These are phyloP conservation scores for Linderina pennispora DNA, from an alignment of 192 early-diverging fungal genomes.

Conservation along the genomic window DNA sequence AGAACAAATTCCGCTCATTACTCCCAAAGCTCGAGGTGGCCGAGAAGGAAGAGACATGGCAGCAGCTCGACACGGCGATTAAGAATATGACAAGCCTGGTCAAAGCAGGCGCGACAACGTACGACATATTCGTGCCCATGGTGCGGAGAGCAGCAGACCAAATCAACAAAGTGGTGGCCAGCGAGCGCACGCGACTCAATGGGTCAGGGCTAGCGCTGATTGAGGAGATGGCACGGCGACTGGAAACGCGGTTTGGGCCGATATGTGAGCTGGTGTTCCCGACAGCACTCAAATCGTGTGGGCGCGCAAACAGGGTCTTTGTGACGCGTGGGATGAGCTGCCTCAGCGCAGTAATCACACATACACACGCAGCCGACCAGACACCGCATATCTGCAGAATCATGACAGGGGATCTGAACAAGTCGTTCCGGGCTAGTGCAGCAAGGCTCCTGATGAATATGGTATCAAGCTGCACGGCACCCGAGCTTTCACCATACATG, in stretches of 20 bases:
- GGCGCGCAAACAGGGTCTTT: constrained; percentile 72
- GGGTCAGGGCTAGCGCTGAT: constrained; percentile 60
- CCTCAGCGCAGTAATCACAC: constrained; percentile 57
- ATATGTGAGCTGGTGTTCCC: constrained; percentile 58
- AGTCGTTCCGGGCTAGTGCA: constrained; percentile 54
- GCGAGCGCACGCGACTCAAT: constrained; percentile 71
- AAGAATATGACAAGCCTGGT: constrained; percentile 40
- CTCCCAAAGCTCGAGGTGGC: constrained; percentile 35
- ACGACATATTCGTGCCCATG: constrained; percentile 43
- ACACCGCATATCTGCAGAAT: constrained; percentile 53
- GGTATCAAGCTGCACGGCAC: constrained; percentile 46
- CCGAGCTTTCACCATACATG: constrained; percentile 37
- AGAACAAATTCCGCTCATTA: constrained; percentile 35
- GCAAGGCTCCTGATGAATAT: constrained; percentile 54
- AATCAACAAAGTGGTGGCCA: constrained; percentile 51
- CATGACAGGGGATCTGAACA: constrained; percentile 51
- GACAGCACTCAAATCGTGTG: constrained; percentile 56
- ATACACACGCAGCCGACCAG: constrained; percentile 48
- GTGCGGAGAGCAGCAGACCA: constrained; percentile 43
- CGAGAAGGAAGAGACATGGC: constrained; percentile 70
- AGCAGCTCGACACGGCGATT: constrained; percentile 54
- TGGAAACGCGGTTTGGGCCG: constrained; percentile 57
- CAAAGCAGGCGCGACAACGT: constrained; percentile 34
- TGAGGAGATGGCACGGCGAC: constrained; percentile 53
- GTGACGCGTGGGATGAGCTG: constrained; percentile 56